Evolutionary conservation across 2,329 filamentous ascomycete species (phyloP), one percentile per base, ranked within the genome.

Genomic region (Fusarium heterosporum): DNA sequence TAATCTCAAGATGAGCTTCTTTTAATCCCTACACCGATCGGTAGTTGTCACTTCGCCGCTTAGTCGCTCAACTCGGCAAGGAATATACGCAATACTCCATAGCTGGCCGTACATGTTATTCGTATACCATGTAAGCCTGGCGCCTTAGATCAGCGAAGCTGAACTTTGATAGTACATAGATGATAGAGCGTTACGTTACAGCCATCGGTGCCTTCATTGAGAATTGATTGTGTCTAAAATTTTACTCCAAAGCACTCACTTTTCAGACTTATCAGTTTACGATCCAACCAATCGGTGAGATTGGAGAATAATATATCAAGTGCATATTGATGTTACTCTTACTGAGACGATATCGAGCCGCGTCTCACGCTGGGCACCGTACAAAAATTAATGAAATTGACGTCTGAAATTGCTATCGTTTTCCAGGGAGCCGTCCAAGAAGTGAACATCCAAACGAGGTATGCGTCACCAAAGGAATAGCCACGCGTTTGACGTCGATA

Each of bases 401-500:
- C 10, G 8, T 13, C 28, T 19, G 17, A 25, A 26, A 11, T 22
- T 16, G 40, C 8, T 43, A 40, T 19, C 14, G 29, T 3, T 22
- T 17, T 22, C 10, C n/a, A 34, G 13, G 14, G 10, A 11, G 39
- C 28, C 22, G 29, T 42, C 22, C 34, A 19, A 43, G 8, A 26
- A 51, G 25, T 29, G 25, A 46, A 25, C 16, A 26, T 22, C 19
- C 34, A 58, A 16, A 28, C 22, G 22, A 38, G 22, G 32, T 12
- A 41, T 66, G 40, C 56, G 65, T 68, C 65, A 68, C 45, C 28
- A 4, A 51, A 17, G 5, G 16, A 17, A 14, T 28, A 54, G 45
- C 38, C 53, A 53, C 55, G 38, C 46, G 45, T 62, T 58, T 41
- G 6, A 61, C 3, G 36, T 47, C 42, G 34, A 66, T 28, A 36